Evolutionary conservation across 805 yeast genomes (phyloP).

Genomic region (Ogataea minuta): DNA sequence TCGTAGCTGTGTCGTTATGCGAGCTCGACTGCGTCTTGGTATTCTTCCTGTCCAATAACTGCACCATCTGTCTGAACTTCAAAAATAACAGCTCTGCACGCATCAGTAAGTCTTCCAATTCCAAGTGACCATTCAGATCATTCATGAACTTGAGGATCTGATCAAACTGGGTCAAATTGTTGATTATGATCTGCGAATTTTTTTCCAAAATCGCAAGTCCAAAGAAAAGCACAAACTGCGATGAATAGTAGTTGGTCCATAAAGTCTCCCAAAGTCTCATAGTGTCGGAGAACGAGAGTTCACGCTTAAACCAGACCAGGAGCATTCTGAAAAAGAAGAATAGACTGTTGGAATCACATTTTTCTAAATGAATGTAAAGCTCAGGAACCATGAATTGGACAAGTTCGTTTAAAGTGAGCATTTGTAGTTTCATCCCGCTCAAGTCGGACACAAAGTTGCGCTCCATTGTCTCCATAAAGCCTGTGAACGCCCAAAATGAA

Average conservation of each 20-base stretch:
- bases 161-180: conserved; percentile 76
- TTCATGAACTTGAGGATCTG: conserved; percentile 92
- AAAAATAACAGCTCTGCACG: conserved; percentile 82
- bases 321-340: conserved; percentile 95
- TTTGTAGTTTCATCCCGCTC: conserved; percentile 88
- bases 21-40: conserved; percentile 21
- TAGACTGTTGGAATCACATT: conserved; percentile 84
- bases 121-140: conserved; percentile 75
- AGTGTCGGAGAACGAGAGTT: conserved; percentile 75
- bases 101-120: conserved; percentile 73
- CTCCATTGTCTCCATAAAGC: conserved; percentile 93
- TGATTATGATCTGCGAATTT: conserved; percentile 72
- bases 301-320: conserved; percentile 93
- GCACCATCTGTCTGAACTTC: conserved; percentile 76
- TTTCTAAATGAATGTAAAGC: conserved; percentile 75
- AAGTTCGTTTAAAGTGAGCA: conserved; percentile 77
- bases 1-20: conserved; percentile 6
- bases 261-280: conserved; percentile 86
- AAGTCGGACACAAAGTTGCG: conserved; percentile 89
- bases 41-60: conserved; percentile 60
- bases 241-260: conserved; percentile 82
- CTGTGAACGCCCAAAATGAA: conserved; percentile 85
- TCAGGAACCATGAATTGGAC: conserved; percentile 90
- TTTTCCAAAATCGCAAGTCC: conserved; percentile 89
- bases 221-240: conserved; percentile 85